These are phyloP conservation scores for Fomitopsis pulvina DNA, from an alignment of 768 basidiomycete species.

Conservation along the genomic window DNA sequence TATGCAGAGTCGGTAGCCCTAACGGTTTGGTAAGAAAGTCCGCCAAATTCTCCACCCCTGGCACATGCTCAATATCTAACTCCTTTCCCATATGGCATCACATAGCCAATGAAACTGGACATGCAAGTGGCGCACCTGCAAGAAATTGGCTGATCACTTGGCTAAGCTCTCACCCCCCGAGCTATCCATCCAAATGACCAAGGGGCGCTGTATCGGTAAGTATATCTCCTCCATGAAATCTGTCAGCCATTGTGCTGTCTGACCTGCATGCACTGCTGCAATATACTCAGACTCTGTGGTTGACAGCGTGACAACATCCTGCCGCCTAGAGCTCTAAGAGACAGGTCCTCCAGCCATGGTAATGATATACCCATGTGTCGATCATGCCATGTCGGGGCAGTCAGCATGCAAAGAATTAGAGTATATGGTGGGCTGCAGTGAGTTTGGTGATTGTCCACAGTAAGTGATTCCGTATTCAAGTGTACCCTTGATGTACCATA, in stretches of 20 bases:
- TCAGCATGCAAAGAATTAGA: not conserved
- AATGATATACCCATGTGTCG: constrained; percentile 25
- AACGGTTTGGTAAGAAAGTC: too few relatives aligned
- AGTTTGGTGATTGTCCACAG: not conserved
- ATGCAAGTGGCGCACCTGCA: not conserved
- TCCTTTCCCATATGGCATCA: too few relatives aligned
- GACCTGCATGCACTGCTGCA: constrained; percentile 1
- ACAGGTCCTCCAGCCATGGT: constrained; percentile 28
- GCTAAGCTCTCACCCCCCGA: not conserved
- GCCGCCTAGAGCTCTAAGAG: constrained; percentile 34
- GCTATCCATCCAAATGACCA: not conserved
- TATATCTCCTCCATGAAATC: constrained; percentile 2
- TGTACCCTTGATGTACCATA: constrained; percentile 24
- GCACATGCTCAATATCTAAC: too few relatives aligned
- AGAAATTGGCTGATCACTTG: not conserved
- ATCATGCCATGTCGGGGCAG: constrained; percentile 2
- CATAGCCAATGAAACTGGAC: too few relatives aligned
- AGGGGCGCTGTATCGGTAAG: not conserved
- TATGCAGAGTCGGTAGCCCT: too few relatives aligned
- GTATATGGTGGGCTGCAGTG: not conserved
- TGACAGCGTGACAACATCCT: constrained; percentile 31
- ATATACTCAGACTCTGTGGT: constrained; percentile 41
- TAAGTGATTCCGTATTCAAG: constrained; percentile 8
- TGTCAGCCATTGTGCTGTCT: not conserved
- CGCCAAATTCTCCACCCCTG: too few relatives aligned